Evolutionary conservation across 108 stramenopile species (phyloP).

Genomic region (Conticribra guillardii): DNA sequence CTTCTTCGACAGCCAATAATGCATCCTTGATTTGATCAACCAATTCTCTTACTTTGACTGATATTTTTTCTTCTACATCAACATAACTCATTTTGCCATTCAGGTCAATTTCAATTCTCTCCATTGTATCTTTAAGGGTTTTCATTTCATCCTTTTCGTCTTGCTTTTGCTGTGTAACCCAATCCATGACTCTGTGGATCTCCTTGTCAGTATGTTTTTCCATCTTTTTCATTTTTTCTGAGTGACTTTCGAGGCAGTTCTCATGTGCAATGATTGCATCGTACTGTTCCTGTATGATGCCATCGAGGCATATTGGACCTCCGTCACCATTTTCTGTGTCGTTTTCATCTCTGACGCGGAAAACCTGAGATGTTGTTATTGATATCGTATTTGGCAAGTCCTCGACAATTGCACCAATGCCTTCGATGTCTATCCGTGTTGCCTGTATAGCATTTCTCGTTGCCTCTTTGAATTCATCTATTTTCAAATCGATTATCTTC

Average conservation of each 20-base stretch:
- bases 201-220: constrained; percentile 3
- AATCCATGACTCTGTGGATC: constrained; percentile 3
- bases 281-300: neutral
- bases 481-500: constrained; percentile 5
- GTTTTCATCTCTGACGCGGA: neutral
- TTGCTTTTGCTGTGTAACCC: constrained; percentile 13
- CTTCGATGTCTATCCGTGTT: neutral
- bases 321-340: neutral
- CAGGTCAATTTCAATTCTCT: constrained; percentile 10
- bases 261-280: neutral
- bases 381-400: constrained; percentile 2
- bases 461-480: neutral
- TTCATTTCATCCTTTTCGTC: constrained; percentile 2
- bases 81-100: constrained; percentile 7
- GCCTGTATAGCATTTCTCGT: neutral
- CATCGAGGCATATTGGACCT: neutral
- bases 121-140: constrained; percentile 1
- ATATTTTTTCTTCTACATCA: constrained; percentile 11
- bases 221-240: constrained; percentile 5
- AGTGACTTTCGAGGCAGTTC: neutral
- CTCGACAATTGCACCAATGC: neutral
- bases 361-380: constrained; percentile 8
- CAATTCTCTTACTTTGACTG: constrained; percentile 11
- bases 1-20: constrained; percentile 10
- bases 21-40: constrained; percentile 13